phyloP scores from a whole-genome alignment of 352 stramenopile species.

The Pythium periplocum region DNA sequence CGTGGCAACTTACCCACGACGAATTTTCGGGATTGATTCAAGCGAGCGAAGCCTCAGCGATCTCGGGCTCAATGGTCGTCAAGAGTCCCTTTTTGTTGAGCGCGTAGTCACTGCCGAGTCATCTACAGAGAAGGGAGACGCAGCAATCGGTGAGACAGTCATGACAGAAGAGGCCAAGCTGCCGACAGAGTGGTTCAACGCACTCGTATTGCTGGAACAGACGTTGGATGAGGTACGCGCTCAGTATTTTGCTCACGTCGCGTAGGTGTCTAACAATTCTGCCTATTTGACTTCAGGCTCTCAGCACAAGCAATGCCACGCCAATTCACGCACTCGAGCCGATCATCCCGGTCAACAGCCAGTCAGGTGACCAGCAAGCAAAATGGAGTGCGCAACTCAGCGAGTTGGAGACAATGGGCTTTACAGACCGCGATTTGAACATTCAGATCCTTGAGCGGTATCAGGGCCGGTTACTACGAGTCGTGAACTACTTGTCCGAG shows the following conservation, averaged over 20 bases:
- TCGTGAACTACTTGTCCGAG: slow-evolving; percentile 81
- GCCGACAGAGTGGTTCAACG: slow-evolving; percentile 34
- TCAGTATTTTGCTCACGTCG: too few species aligned
- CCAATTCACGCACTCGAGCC: slow-evolving; percentile 73
- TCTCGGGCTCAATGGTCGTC: slow-evolving; percentile 42
- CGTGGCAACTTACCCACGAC: slow-evolving; percentile 55
- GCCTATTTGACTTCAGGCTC: slow-evolving; percentile 9
- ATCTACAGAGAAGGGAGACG: too few species aligned
- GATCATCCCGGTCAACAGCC: slow-evolving; percentile 35
- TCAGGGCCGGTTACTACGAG: slow-evolving; percentile 71
- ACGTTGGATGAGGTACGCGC: slow-evolving; percentile 33
- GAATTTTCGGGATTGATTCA: slow-evolving; percentile 39
- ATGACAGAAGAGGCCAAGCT: slow-evolving; percentile 11
- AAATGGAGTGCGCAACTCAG: slow-evolving; percentile 65
- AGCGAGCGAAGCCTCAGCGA: slow-evolving; percentile 40
- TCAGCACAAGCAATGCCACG: slow-evolving; percentile 27
- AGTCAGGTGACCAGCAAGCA: slow-evolving; percentile 36
- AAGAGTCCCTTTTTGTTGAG: slow-evolving; percentile 72
- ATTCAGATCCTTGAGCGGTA: slow-evolving; percentile 74
- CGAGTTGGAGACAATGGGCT: slow-evolving; percentile 69
- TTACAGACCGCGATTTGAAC: slow-evolving; percentile 58
- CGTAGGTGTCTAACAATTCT: too few species aligned
- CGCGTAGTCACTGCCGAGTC: not conserved
- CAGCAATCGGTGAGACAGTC: too few species aligned
- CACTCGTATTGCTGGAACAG: slow-evolving; percentile 36